Conservation (phyloP, 345 rosid species). For the Syzygium aromaticum region DNA sequence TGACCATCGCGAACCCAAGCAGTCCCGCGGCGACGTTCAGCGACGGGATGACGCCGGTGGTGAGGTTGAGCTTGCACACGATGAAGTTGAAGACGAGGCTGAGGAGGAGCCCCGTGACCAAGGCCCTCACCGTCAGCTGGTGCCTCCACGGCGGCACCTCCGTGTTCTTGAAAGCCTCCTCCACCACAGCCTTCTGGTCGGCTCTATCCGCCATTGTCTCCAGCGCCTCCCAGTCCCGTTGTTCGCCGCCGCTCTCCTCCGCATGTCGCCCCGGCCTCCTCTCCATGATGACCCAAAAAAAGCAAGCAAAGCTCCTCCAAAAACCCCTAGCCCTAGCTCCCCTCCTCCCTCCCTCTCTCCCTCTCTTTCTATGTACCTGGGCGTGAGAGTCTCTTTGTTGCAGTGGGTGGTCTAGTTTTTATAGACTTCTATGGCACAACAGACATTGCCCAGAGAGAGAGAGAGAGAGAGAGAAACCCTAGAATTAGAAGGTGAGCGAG, state of each 20-base stretch:
- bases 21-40: constrained; percentile 61
- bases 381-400: background rate
- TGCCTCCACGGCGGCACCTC: constrained; percentile 41
- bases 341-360: background rate
- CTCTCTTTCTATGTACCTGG: background rate
- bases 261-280: background rate
- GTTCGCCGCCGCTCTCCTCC: background rate
- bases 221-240: background rate
- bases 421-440: background rate
- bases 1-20: constrained; percentile 44
- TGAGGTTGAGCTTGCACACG: constrained; percentile 62
- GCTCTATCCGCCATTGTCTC: background rate
- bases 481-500: background rate
- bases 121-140: constrained; percentile 43
- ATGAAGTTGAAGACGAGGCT: constrained; percentile 57
- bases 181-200: background rate
- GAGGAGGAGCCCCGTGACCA: constrained; percentile 32
- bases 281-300: background rate
- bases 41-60: constrained; percentile 63
- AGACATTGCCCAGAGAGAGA: background rate
- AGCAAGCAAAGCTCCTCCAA: background rate
- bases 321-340: background rate
- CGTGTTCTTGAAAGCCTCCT: constrained; percentile 19
- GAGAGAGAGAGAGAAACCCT: background rate
- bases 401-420: background rate